These are phyloP conservation scores for Mucor lusitanicus DNA, from an alignment of 371 early-diverging fungal genomes.

Conservation along the genomic window DNA sequence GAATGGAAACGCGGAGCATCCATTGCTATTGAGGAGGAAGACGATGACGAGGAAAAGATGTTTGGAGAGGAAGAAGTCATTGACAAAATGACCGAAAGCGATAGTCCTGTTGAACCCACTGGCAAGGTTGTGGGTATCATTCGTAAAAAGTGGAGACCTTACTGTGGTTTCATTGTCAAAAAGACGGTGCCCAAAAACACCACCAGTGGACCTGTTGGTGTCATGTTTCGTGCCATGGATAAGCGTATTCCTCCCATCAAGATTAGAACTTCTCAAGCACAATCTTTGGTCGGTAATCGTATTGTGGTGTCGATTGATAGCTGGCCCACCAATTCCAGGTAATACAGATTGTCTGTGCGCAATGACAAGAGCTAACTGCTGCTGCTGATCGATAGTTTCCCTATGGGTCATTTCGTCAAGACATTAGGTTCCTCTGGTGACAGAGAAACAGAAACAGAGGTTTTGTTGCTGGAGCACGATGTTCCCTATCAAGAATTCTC, in stretches of 20 bases:
- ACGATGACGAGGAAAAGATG: conserved; percentile 45
- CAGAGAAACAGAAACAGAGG: conserved; percentile 92
- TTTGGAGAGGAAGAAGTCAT: conserved; percentile 47
- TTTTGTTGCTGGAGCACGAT: conserved; percentile 93
- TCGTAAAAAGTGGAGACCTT: conserved; percentile 91
- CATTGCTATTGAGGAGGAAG: conserved; percentile 69
- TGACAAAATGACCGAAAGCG: conserved; percentile 21
- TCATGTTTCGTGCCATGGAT: conserved; percentile 89
- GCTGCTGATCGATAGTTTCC: conserved; percentile 41
- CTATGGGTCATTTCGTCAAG: conserved; percentile 92
- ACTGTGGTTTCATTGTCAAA: conserved; percentile 90
- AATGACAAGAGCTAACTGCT: not conserved
- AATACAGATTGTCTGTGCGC: conserved; percentile 7
- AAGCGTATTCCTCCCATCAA: conserved; percentile 88
- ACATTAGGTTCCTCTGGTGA: conserved; percentile 92
- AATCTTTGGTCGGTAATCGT: conserved; percentile 72
- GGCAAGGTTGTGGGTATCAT: conserved; percentile 92
- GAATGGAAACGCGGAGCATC: conserved; percentile 83
- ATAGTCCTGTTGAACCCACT: conserved; percentile 62
- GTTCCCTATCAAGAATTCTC: conserved; percentile 94
- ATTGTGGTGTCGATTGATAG: conserved; percentile 90
- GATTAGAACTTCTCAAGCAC: conserved; percentile 89
- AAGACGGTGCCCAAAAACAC: conserved; percentile 60
- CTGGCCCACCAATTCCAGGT: conserved; percentile 81
- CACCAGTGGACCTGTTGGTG: conserved; percentile 53